These are phyloP conservation scores for Dactylella cylindrospora DNA, from an alignment of 2,329 filamentous ascomycete species.

Conservation along the genomic window DNA sequence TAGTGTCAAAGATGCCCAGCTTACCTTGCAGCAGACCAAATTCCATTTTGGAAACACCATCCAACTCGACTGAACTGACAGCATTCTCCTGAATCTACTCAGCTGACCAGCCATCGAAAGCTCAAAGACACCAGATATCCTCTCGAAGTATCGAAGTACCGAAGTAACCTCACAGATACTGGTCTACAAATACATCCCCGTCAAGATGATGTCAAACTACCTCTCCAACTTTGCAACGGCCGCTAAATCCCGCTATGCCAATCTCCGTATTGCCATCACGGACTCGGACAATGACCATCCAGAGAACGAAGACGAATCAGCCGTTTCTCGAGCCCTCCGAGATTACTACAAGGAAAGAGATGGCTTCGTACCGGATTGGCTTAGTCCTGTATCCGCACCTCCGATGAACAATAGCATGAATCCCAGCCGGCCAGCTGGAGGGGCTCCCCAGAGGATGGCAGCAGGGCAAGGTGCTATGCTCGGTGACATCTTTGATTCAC, in stretches of 20 bases:
- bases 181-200: neutral
- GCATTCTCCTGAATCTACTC: neutral
- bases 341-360: slow-evolving; percentile 42
- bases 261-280: slow-evolving; percentile 23
- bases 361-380: slow-evolving; percentile 41
- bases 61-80: neutral
- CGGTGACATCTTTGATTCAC: slow-evolving; percentile 35
- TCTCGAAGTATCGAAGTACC: too few relatives aligned
- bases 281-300: slow-evolving; percentile 22
- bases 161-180: neutral
- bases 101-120: neutral
- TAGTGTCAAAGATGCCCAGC: too few relatives aligned
- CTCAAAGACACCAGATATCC: neutral
- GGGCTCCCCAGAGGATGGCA: slow-evolving; percentile 9
- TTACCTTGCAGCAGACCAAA: too few relatives aligned
- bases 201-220: slow-evolving; percentile 17
- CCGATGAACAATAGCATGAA: slow-evolving; percentile 6
- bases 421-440: neutral
- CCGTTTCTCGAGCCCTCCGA: slow-evolving; percentile 39
- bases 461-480: slow-evolving; percentile 13
- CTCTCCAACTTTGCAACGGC: slow-evolving; percentile 14
- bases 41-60: neutral
- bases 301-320: slow-evolving; percentile 38
- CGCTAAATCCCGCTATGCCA: slow-evolving; percentile 29
- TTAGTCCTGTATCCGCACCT: slow-evolving; percentile 12